Evolutionary conservation across 139 green algal species (phyloP).

Genomic region (Picochlorum sp.): DNA sequence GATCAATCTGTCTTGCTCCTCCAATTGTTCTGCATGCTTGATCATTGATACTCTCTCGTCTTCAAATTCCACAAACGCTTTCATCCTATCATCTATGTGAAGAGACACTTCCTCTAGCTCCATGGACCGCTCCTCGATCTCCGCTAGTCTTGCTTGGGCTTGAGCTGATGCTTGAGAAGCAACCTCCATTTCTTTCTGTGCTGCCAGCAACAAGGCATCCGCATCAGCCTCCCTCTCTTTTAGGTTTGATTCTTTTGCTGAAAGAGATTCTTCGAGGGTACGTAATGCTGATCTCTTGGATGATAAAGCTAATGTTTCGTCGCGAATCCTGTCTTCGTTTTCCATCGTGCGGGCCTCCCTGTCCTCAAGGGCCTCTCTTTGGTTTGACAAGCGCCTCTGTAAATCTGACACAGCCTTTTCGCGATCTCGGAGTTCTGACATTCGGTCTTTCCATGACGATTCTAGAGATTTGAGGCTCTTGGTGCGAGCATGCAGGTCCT

Average conservation of each 20-base stretch:
- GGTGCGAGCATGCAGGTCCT: conserved; percentile 11
- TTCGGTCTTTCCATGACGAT: neutral
- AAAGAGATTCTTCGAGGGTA: conserved; percentile 7
- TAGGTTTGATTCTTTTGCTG: conserved; percentile 6
- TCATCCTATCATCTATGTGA: conserved; percentile 12
- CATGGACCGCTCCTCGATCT: conserved; percentile 8
- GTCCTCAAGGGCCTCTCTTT: conserved; percentile 20
- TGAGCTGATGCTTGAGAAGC: conserved; percentile 2
- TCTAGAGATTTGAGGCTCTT: conserved; percentile 2
- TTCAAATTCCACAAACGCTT: neutral
- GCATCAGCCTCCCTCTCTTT: neutral
- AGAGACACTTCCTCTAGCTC: conserved; percentile 15
- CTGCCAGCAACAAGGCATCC: neutral
- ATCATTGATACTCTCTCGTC: neutral
- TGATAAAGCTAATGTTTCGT: conserved; percentile 8
- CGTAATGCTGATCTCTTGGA: neutral
- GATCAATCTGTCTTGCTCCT: conserved; percentile 5
- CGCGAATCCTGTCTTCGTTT: conserved; percentile 10
- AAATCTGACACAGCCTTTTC: conserved; percentile 8
- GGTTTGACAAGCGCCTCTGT: conserved; percentile 8
- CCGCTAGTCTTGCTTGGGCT: neutral
- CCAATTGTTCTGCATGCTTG: conserved; percentile 2
- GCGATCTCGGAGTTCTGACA: conserved; percentile 5
- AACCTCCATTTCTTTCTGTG: conserved; percentile 8
- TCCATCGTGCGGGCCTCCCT: conserved; percentile 15